phyloP scores from a whole-genome alignment of 257 asterid genomes.

The Osmanthus fragrans region DNA sequence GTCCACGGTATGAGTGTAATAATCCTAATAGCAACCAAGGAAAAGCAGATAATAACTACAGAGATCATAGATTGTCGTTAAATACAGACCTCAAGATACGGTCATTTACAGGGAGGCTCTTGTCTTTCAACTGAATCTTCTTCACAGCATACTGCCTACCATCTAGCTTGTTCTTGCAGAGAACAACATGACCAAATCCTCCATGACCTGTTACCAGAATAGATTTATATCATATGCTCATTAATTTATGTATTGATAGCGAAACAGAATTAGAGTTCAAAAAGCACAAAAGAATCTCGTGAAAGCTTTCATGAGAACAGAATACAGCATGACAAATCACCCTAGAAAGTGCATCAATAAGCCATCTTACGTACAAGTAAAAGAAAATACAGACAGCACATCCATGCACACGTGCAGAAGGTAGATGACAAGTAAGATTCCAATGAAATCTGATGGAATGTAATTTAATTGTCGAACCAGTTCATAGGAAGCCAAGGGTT shows the following conservation, averaged over 20 bases:
- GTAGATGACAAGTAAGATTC: slow-evolving; percentile 6
- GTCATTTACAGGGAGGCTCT: slow-evolving; percentile 80
- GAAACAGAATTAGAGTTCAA: not conserved
- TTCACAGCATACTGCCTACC: slow-evolving; percentile 97
- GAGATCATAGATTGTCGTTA: slow-evolving; percentile 7
- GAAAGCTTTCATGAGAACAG: not conserved
- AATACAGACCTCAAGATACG: slow-evolving; percentile 77
- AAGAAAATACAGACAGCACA: not conserved
- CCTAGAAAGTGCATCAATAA: slow-evolving; percentile 17
- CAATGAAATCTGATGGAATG: slow-evolving; percentile 10
- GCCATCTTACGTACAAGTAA: not conserved
- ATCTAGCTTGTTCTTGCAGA: slow-evolving; percentile 96
- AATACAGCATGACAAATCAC: slow-evolving; percentile 8
- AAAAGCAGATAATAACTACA: not conserved
- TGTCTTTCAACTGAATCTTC: slow-evolving; percentile 88
- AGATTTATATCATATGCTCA: slow-evolving; percentile 10
- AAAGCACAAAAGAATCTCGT: not conserved
- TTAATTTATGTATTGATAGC: not conserved
- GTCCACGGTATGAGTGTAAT: not conserved
- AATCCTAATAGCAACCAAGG: not conserved
- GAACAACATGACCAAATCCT: slow-evolving; percentile 95
- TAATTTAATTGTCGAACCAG: not conserved
- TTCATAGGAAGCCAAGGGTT: not conserved
- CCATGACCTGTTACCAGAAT: slow-evolving; percentile 72
- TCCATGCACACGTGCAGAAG: slow-evolving; percentile 2